Evolutionary conservation across 2,329 filamentous ascomycete species (phyloP).

Genomic region (Beauveria medogensis): DNA sequence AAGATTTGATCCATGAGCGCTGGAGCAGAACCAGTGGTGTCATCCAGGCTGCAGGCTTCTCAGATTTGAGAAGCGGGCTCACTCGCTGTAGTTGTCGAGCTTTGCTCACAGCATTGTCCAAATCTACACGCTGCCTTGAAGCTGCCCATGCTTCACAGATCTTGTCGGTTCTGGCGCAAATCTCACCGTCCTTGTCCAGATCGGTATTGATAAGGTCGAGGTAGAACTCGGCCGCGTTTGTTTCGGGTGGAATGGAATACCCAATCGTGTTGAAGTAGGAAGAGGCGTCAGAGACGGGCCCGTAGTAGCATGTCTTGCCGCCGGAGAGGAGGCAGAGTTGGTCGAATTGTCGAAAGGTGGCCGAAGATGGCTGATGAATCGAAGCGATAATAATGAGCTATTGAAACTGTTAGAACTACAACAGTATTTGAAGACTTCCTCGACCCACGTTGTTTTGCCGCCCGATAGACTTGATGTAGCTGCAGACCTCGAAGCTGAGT

Average conservation of each 20-base stretch:
- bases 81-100: conserved; percentile 15
- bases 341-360: conserved; percentile 74
- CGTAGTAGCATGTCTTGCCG: conserved; percentile 67
- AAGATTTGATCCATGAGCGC: conserved; percentile 73
- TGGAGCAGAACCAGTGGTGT: conserved; percentile 62
- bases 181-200: conserved; percentile 47
- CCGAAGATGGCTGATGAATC: conserved; percentile 78
- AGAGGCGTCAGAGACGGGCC: conserved; percentile 48
- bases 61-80: conserved; percentile 15
- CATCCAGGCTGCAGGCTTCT: conserved; percentile 36
- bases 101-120: not conserved
- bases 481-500: conserved; percentile 68
- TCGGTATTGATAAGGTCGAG: conserved; percentile 74
- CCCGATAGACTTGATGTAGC: conserved; percentile 60
- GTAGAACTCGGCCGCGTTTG: conserved; percentile 73
- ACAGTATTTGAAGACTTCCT: not conserved
- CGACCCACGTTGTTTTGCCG: conserved; percentile 52
- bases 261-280: conserved; percentile 56
- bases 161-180: conserved; percentile 28
- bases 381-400: conserved; percentile 71
- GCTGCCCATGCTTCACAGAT: conserved; percentile 20
- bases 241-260: conserved; percentile 56
- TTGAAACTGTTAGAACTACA: not conserved
- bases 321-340: conserved; percentile 65
- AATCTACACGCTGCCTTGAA: conserved; percentile 9